A percentile compares a stretch with the other conserved stretches of the same genome.
Conservation (phyloP, 768 basidiomycete species). For the Podaxis sp. region DNA sequence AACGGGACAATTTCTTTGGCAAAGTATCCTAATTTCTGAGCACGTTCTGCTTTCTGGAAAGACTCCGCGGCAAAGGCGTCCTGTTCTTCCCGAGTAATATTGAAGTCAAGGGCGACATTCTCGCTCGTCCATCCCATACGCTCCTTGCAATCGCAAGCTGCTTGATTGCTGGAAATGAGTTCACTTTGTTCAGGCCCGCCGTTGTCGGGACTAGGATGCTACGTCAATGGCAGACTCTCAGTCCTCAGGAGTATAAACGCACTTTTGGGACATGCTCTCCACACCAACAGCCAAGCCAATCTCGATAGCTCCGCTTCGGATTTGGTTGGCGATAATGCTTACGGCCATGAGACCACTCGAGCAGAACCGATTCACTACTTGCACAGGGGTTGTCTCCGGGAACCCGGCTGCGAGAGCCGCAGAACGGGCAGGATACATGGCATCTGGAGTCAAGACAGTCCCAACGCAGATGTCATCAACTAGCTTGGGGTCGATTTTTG, state of each 20-base stretch:
- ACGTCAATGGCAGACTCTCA: background rate
- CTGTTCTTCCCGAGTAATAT: slow-evolving; percentile 72
- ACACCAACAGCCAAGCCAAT: slow-evolving; percentile 81
- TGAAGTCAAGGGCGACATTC: slow-evolving; percentile 77
- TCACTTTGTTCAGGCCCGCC: slow-evolving; percentile 64
- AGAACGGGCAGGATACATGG: slow-evolving; percentile 68
- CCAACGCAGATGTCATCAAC: slow-evolving; percentile 83
- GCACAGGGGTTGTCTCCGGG: slow-evolving; percentile 73
- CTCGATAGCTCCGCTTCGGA: slow-evolving; percentile 76
- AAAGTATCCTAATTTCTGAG: slow-evolving; percentile 68
- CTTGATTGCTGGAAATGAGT: slow-evolving; percentile 51
- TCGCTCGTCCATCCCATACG: slow-evolving; percentile 93
- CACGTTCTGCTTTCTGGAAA: slow-evolving; percentile 76
- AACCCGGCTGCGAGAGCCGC: slow-evolving; percentile 81
- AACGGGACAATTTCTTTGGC: slow-evolving; percentile 74
- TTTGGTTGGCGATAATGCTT: slow-evolving; percentile 73
- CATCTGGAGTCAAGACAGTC: slow-evolving; percentile 65
- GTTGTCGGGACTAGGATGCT: slow-evolving; percentile 54
- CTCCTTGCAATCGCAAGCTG: slow-evolving; percentile 60
- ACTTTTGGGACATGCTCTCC: slow-evolving; percentile 85
- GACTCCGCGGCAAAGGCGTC: slow-evolving; percentile 74
- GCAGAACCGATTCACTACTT: slow-evolving; percentile 79
- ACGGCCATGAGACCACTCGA: slow-evolving; percentile 87
- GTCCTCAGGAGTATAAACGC: slow-evolving; percentile 21
- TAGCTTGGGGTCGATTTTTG: slow-evolving; percentile 59